These are phyloP conservation scores for Dictyostelium purpureum DNA, from an alignment of 78 protist species.

Conservation along the genomic window DNA sequence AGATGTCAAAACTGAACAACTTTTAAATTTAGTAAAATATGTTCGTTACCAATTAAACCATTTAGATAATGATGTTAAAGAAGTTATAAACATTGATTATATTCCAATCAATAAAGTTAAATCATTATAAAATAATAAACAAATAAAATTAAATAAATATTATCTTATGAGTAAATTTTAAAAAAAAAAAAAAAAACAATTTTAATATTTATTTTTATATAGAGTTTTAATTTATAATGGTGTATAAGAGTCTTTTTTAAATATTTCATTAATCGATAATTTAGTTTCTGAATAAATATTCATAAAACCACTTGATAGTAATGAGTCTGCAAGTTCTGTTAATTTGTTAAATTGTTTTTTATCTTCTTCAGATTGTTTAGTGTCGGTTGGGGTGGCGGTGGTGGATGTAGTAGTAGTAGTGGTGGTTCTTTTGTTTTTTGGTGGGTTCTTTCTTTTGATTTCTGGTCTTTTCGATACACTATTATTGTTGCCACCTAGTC, in stretches of 20 bases:
- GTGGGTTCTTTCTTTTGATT: constrained; percentile 27
- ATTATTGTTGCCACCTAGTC: constrained; percentile 8
- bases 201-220: neutral
- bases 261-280: constrained; percentile 1
- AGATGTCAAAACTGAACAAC: neutral
- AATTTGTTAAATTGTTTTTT: constrained; percentile 15
- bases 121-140: neutral
- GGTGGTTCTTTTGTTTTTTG: constrained; percentile 1
- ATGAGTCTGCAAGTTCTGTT: constrained; percentile 27
- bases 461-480: neutral
- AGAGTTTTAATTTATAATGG: too few species aligned
- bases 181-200: neutral
- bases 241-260: constrained; percentile 10
- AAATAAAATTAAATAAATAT: constrained; percentile 1
- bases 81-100: neutral
- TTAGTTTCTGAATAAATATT: constrained; percentile 59
- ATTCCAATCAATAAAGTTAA: neutral
- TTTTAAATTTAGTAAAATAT: constrained; percentile 26
- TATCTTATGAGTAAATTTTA: neutral
- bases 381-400: neutral
- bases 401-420: neutral
- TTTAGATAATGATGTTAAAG: constrained; percentile 33
- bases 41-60: constrained; percentile 43
- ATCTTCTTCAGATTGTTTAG: neutral
- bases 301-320: constrained; percentile 54